Conservation (phyloP, 2,329 filamentous ascomycete species). For the Zasmidium cellare region DNA sequence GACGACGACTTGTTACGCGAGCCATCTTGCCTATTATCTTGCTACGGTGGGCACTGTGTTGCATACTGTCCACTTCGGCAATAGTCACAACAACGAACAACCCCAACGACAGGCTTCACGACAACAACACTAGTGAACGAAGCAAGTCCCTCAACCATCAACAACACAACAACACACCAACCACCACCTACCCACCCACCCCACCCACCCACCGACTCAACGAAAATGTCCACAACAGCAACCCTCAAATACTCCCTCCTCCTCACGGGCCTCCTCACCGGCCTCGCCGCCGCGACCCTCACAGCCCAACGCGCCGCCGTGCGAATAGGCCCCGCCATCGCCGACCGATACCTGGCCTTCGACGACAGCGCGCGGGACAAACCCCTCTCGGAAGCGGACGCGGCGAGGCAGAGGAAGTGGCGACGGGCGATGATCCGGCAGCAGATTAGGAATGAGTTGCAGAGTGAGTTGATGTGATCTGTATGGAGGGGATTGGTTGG, state of each 20-base stretch:
- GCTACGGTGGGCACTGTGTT: not conserved
- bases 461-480: constrained; percentile 3
- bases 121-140: no score
- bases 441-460: constrained; percentile 7
- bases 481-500: not conserved
- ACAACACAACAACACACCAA: no score
- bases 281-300: not conserved
- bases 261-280: not conserved
- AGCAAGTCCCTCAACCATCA: no score
- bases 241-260: not conserved
- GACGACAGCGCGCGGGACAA: not conserved
- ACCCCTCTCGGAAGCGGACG: not conserved
- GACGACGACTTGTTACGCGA: not conserved
- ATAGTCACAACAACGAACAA: not conserved
- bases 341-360: constrained; percentile 5
- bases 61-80: not conserved
- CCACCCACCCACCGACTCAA: not conserved
- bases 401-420: constrained; percentile 3
- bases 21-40: not conserved
- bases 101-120: not conserved
- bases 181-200: no score
- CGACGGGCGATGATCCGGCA: constrained; percentile 1
- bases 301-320: not conserved
- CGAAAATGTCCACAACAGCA: not conserved
- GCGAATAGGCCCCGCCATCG: constrained; percentile 3